These are phyloP conservation scores for Diaporthe ampelina DNA, from an alignment of 2,329 filamentous ascomycete species.

Conservation along the genomic window DNA sequence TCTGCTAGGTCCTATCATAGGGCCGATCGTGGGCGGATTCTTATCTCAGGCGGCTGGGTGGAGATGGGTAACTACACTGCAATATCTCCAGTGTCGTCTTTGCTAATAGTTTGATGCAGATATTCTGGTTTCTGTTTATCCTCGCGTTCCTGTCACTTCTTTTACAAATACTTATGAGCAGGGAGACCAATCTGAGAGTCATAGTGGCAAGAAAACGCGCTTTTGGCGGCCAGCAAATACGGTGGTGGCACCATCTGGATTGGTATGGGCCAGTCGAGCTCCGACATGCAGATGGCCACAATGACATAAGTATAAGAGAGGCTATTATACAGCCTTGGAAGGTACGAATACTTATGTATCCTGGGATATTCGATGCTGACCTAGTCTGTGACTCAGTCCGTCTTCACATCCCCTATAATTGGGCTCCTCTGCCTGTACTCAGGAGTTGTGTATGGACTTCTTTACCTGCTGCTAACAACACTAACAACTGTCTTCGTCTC, in stretches of 20 bases:
- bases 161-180: constrained; percentile 1
- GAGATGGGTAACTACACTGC: constrained; percentile 73
- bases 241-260: constrained; percentile 9
- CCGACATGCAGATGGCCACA: neutral
- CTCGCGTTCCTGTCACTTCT: neutral
- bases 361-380: neutral
- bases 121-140: constrained; percentile 4
- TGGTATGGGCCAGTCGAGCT: constrained; percentile 14
- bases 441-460: neutral
- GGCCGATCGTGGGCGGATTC: constrained; percentile 83
- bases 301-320: constrained; percentile 1
- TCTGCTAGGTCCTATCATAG: constrained; percentile 84
- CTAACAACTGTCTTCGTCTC: neutral
- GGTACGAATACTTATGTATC: neutral
- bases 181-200: constrained; percentile 2
- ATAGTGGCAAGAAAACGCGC: constrained; percentile 5
- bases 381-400: neutral
- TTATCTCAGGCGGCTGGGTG: constrained; percentile 78
- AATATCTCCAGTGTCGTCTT: neutral
- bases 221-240: neutral
- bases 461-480: neutral
- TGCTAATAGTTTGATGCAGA: neutral
- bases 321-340: constrained; percentile 3
- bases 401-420: constrained; percentile 12
- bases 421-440: constrained; percentile 2